Base-by-base conservation (phyloP, 768 basidiomycete genomes). In the Lentinula sp. region DNA sequence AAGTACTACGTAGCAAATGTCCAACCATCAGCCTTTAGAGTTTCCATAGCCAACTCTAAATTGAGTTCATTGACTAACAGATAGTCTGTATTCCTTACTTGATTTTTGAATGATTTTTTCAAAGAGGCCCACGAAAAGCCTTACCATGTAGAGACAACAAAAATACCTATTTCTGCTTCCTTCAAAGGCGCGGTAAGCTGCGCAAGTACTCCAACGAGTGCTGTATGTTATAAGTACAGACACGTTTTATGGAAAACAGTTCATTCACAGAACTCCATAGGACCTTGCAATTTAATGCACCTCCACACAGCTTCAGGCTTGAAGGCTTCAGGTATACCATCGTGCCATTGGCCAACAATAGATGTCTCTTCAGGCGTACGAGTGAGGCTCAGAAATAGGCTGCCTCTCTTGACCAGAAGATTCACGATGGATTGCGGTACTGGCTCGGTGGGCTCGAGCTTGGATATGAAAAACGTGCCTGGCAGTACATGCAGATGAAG, bases 41-140 rank as follows among this genome's bases (percentile, higher is more conserved):
- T 75, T 31, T 69, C 59, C 4, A 80, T 71, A 5, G 83, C 84
- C 21, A 73, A 70, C 28, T 68, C 64, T 7, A 76, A 65, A 67
- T 75, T 75, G 35, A 74, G 77, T 57, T 70, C 73, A 15, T 82
- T 80, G 21, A 88, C 79, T 28, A 88, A 70, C 10, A 88, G 72
- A 67, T 84, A 86, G 67, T 88, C 86, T 5, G 86, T 88, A 68
- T 86, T 84, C 85, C 85, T 87, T n/a, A 10, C 34, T 39, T 48
- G 31, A 59, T n/a, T 23, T 28, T 28, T 63, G 34, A 67, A 23
- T 21, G 34, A 18, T 40, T 35, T 45, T 45, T 21, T 28, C 39
- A 16, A 21, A 21, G 55, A 34, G 34, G 50, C 43, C 9, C 49
- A 34, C 16, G 16, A 34, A 54, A 28, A 18, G 18, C 1, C 23